Percentiles rank a stretch among this genome's conserved stretches.
Evolutionary conservation across 768 basidiomycete species (phyloP).

Genomic region (Boletus subcaerulescens): DNA sequence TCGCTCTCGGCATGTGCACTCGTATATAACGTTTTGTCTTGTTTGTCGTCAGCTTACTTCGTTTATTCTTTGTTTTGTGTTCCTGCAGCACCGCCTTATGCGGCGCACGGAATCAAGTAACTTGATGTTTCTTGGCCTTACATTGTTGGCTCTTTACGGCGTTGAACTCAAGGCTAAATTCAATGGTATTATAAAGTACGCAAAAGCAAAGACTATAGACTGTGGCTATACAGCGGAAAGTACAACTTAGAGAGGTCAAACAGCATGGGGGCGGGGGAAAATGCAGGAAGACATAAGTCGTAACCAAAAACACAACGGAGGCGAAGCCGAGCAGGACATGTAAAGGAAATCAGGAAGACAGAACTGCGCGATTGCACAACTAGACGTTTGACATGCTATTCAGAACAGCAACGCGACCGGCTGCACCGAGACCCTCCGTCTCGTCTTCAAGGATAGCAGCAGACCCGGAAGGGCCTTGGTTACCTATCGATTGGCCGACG

Average conservation of each 20-base stretch:
- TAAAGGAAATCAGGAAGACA: background rate
- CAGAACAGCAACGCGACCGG: slow-evolving; percentile 26
- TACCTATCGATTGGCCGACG: slow-evolving; percentile 41
- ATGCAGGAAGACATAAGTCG: background rate
- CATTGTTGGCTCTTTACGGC: background rate
- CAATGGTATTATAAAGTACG: slow-evolving; percentile 14
- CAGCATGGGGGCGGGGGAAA: background rate
- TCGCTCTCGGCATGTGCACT: slow-evolving; percentile 38
- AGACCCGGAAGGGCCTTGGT: slow-evolving; percentile 23
- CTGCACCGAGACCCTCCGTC: slow-evolving; percentile 22
- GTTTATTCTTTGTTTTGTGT: slow-evolving; percentile 35
- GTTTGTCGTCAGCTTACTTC: slow-evolving; percentile 25
- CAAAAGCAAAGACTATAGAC: background rate
- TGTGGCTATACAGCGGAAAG: background rate
- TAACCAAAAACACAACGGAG: background rate
- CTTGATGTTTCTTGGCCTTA: slow-evolving; percentile 2
- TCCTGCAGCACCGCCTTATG: slow-evolving; percentile 6
- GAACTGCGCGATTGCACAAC: background rate
- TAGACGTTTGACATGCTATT: slow-evolving; percentile 25
- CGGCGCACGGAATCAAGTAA: slow-evolving; percentile 7
- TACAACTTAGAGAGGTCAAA: slow-evolving; percentile 14
- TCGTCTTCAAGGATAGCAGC: slow-evolving; percentile 22
- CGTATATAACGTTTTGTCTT: slow-evolving; percentile 35
- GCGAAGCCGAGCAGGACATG: background rate
- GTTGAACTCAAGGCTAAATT: slow-evolving; percentile 1